phyloP scores from a whole-genome alignment of 2,329 filamentous ascomycete genomes.

The Penicillium sp. region DNA sequence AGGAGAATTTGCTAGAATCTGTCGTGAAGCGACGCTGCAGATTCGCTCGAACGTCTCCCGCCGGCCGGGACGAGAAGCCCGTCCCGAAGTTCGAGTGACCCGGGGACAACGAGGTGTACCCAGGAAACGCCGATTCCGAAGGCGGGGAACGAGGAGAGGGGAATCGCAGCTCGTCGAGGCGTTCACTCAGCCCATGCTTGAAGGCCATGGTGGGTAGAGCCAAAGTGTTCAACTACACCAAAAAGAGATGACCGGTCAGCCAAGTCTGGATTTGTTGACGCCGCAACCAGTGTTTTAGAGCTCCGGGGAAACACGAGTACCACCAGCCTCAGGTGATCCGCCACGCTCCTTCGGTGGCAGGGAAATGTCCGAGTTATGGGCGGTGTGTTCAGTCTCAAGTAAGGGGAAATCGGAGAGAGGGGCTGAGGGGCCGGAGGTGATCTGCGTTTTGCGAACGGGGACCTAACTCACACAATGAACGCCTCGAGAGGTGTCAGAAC shows the following conservation, averaged over 20 bases:
- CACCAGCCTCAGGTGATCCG: conserved; percentile 11
- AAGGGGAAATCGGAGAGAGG: conserved; percentile 37
- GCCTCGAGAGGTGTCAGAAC: conserved; percentile 33
- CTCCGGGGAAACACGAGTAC: conserved; percentile 17
- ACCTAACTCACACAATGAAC: conserved; percentile 41
- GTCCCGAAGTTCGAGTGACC: conserved; percentile 65
- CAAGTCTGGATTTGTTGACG: conserved; percentile 20
- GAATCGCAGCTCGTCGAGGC: conserved; percentile 80
- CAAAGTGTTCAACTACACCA: conserved; percentile 35
- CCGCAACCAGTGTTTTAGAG: conserved; percentile 7
- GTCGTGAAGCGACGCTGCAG: conserved; percentile 93
- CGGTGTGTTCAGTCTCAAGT: conserved; percentile 36
- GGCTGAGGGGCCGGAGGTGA: conserved; percentile 39
- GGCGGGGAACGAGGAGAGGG: conserved; percentile 75
- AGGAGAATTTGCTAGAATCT: conserved; percentile 81
- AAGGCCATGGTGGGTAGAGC: conserved; percentile 60
- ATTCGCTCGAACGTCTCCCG: conserved; percentile 71
- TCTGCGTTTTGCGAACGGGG: conserved; percentile 27
- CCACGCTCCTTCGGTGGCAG: conserved; percentile 15
- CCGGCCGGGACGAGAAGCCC: conserved; percentile 52
- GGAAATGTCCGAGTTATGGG: conserved; percentile 20
- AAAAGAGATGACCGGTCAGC: conserved; percentile 26
- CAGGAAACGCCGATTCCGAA: conserved; percentile 73
- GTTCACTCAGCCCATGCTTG: conserved; percentile 62
- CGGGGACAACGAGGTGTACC: conserved; percentile 72